A percentile compares a stretch with the other conserved stretches of the same genome.
Conservation (phyloP, 306 rosid genomes). For the Herpetospermum pedunculosum region DNA sequence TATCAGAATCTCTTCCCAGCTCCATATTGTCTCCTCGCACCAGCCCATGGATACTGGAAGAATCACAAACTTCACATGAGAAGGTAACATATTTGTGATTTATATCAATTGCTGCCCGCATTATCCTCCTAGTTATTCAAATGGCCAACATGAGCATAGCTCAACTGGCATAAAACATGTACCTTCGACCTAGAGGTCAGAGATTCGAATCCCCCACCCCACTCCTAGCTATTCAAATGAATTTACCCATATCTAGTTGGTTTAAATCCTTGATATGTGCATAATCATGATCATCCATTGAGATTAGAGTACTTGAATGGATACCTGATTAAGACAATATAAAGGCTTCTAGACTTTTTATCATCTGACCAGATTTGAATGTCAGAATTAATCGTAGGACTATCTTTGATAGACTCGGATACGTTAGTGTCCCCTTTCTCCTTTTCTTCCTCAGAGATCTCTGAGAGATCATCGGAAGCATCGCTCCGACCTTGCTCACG, state of each 20-base stretch:
- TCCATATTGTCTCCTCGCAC: slow-evolving; percentile 84
- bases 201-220: too few relatives aligned
- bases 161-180: too few relatives aligned
- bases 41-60: slow-evolving; percentile 58
- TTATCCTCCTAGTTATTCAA: background rate
- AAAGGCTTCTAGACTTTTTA: slow-evolving; percentile 39
- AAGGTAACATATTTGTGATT: background rate
- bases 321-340: slow-evolving; percentile 60
- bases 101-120: background rate
- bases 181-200: too few relatives aligned
- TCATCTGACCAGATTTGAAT: slow-evolving; percentile 44
- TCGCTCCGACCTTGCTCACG: slow-evolving; percentile 59
- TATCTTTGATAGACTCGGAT: slow-evolving; percentile 24
- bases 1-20: slow-evolving; percentile 80
- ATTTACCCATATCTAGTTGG: background rate
- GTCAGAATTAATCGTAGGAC: slow-evolving; percentile 39
- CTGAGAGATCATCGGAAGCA: slow-evolving; percentile 62
- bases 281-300: background rate
- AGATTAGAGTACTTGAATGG: background rate
- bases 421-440: slow-evolving; percentile 36
- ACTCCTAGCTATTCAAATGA: background rate
- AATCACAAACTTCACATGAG: background rate
- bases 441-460: slow-evolving; percentile 69
- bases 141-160: too few relatives aligned
- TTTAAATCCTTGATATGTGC: background rate